Percentiles rank a stretch among this genome's conserved stretches.
These are phyloP conservation scores for Geotrichum siamense DNA, from an alignment of 1,139 yeast species.

Conservation along the genomic window DNA sequence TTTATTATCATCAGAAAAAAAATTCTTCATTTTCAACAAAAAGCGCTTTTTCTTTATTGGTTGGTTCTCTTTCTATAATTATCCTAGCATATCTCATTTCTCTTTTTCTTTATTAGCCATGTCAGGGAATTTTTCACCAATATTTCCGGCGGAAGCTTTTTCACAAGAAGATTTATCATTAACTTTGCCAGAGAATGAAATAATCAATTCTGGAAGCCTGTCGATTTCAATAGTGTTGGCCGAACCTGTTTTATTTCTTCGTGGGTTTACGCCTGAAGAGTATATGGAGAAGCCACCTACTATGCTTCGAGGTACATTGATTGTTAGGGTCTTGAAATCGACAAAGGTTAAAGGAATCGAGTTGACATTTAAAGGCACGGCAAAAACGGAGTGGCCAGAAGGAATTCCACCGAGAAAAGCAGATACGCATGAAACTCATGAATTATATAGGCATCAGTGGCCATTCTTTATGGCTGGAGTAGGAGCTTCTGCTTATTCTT, in stretches of 20 bases:
- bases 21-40: too few species aligned
- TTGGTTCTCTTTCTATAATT: too few species aligned
- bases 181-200: constrained; percentile 17
- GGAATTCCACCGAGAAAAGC: constrained; percentile 88
- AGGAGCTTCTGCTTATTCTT: constrained; percentile 35
- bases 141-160: constrained; percentile 18
- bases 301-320: constrained; percentile 74
- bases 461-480: constrained; percentile 59
- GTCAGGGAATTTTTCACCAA: constrained; percentile 17
- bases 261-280: constrained; percentile 73
- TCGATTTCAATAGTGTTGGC: constrained; percentile 49
- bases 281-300: constrained; percentile 69
- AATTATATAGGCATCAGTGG: constrained; percentile 79
- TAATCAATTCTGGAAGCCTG: constrained; percentile 12
- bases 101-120: too few species aligned
- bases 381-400: constrained; percentile 96
- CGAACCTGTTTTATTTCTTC: constrained; percentile 71
- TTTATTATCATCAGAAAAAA: too few species aligned
- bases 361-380: constrained; percentile 60
- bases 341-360: constrained; percentile 64
- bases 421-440: constrained; percentile 57
- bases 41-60: too few species aligned
- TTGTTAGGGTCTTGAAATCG: constrained; percentile 64
- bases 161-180: constrained; percentile 16
- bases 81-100: too few species aligned